Conservation (phyloP, 1,284 basidiomycete genomes). For the Cutaneotrichosporon curvatum region DNA sequence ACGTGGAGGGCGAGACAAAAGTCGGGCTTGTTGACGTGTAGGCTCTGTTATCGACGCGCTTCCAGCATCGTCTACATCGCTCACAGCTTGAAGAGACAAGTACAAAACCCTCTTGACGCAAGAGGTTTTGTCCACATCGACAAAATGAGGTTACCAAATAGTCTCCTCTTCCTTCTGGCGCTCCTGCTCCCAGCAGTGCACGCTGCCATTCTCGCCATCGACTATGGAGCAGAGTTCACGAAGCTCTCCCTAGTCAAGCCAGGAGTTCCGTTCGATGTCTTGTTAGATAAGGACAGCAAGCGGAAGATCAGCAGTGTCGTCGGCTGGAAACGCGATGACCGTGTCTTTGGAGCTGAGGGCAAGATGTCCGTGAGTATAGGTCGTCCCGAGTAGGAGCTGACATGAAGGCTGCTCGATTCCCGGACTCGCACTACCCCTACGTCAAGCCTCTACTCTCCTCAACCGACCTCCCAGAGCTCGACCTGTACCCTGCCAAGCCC, state of each 20-base stretch:
- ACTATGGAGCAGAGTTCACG: slow-evolving; percentile 93
- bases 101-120: too few relatives aligned
- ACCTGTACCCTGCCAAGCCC: slow-evolving; percentile 48
- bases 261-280: slow-evolving; percentile 89
- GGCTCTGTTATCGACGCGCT: neutral
- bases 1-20: too few relatives aligned
- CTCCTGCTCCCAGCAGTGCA: slow-evolving; percentile 34
- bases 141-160: slow-evolving; percentile 19
- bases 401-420: slow-evolving; percentile 76
- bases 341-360: slow-evolving; percentile 82
- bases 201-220: slow-evolving; percentile 70
- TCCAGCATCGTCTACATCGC: neutral
- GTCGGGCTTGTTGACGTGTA: too few relatives aligned
- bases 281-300: slow-evolving; percentile 94
- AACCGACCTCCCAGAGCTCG: slow-evolving; percentile 41
- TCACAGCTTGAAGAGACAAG: too few relatives aligned
- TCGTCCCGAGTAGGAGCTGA: slow-evolving; percentile 1
- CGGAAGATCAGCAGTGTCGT: slow-evolving; percentile 87
- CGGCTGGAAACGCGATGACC: slow-evolving; percentile 77
- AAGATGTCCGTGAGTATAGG: slow-evolving; percentile 66
- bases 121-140: neutral
- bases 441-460: slow-evolving; percentile 73
- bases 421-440: slow-evolving; percentile 75
- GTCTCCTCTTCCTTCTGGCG: slow-evolving; percentile 22
- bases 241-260: slow-evolving; percentile 96